Evolutionary conservation across 257 asterid genomes (phyloP).

Genomic region (Gardenia jasminoides): DNA sequence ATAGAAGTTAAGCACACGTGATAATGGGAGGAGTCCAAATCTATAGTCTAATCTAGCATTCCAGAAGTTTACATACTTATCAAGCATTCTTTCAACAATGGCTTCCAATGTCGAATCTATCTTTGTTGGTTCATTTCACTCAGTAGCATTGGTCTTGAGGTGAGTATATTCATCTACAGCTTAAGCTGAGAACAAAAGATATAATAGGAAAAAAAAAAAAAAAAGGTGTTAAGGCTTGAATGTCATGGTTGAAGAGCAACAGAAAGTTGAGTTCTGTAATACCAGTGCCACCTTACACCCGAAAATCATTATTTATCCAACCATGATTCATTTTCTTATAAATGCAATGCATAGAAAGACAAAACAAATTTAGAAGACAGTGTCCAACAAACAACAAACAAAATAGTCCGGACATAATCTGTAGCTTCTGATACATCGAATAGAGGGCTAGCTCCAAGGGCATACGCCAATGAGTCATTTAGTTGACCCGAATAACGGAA

Average conservation of each 20-base stretch:
- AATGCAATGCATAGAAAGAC: neutral
- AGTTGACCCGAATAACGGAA: constrained; percentile 84
- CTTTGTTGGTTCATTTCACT: constrained; percentile 50
- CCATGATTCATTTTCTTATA: neutral
- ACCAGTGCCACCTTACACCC: neutral
- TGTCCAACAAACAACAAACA: constrained; percentile 33
- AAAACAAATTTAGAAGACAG: constrained; percentile 10
- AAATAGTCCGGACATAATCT: too few relatives aligned
- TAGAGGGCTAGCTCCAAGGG: constrained; percentile 88
- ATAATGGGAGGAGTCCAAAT: constrained; percentile 38
- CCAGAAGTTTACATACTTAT: constrained; percentile 53
- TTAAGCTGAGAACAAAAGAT: constrained; percentile 55
- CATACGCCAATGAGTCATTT: constrained; percentile 81
- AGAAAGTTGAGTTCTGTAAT: neutral
- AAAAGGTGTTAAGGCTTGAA: too few relatives aligned
- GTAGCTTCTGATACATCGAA: too few relatives aligned
- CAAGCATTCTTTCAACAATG: constrained; percentile 94
- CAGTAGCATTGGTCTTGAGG: constrained; percentile 77
- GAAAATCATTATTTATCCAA: neutral
- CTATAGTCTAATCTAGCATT: neutral
- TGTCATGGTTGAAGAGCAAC: neutral
- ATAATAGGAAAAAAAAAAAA: neutral
- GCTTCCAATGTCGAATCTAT: constrained; percentile 91
- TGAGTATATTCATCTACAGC: constrained; percentile 92
- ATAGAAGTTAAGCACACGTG: constrained; percentile 42